Conservation (phyloP, 208 protist genomes). For the Crithidia brevicula region DNA sequence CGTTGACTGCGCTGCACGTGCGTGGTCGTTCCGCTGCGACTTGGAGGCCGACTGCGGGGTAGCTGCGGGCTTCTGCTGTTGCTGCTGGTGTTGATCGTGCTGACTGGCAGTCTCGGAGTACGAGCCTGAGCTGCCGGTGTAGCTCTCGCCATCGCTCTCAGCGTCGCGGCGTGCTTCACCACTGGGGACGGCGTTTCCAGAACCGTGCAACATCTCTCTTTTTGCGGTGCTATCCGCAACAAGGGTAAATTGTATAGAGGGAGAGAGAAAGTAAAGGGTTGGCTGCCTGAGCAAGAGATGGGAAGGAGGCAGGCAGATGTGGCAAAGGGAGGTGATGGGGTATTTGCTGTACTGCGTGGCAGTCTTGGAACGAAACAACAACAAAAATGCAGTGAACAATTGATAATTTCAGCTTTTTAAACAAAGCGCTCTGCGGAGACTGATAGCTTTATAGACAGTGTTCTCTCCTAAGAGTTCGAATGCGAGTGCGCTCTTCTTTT, state of each 20-base stretch:
- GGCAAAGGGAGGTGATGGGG: no score
- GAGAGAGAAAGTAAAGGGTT: no score
- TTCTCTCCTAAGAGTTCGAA: no score
- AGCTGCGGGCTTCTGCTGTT: slow-evolving; percentile 5
- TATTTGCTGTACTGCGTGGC: no score
- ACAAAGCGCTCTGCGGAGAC: no score
- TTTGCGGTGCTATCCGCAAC: background rate
- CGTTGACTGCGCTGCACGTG: background rate
- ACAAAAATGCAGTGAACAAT: background rate
- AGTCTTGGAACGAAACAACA: background rate
- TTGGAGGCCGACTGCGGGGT: background rate
- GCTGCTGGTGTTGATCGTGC: slow-evolving; percentile 9
- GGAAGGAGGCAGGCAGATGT: no score
- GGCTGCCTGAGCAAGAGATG: no score
- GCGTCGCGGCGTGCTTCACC: background rate
- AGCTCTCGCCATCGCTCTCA: slow-evolving; percentile 31
- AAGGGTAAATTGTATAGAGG: background rate
- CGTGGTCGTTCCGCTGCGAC: background rate
- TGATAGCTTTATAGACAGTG: no score
- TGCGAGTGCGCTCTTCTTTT: no score
- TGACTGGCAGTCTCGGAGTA: slow-evolving; percentile 18
- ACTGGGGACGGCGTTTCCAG: slow-evolving; percentile 23
- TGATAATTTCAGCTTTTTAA: no score
- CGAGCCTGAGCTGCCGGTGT: slow-evolving; percentile 22
- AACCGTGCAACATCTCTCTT: slow-evolving; percentile 3